Evolutionary conservation across 495 filamentous ascomycete species (phyloP).

Genomic region (Neurospora tetrasperma): DNA sequence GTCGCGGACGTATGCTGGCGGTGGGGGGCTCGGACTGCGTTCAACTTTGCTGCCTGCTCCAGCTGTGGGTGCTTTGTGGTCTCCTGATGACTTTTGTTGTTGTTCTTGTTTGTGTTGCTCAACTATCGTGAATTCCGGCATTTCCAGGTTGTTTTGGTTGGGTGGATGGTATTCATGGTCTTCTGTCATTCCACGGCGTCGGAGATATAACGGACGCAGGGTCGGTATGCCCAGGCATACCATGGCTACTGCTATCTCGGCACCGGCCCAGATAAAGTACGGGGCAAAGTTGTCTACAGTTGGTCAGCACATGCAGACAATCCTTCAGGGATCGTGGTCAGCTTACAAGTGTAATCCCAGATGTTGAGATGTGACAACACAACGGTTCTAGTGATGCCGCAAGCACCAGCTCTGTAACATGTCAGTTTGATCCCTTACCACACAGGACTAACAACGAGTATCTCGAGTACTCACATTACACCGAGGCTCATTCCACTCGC

Average conservation of each 20-base stretch:
- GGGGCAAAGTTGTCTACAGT: conserved; percentile 23
- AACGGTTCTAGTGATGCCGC: conserved; percentile 29
- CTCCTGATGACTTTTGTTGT: neutral
- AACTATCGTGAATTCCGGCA: conserved; percentile 23
- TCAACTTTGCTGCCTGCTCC: neutral
- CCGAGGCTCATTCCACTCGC: conserved; percentile 34
- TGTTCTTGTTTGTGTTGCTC: conserved; percentile 9
- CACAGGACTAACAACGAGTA: neutral
- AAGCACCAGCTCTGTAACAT: conserved; percentile 25
- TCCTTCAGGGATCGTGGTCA: neutral
- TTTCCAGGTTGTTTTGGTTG: conserved; percentile 13
- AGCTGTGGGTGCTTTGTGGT: neutral
- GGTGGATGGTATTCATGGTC: conserved; percentile 10
- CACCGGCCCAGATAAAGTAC: conserved; percentile 32
- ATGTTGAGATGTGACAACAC: conserved; percentile 27
- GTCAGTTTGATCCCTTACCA: conserved; percentile 5
- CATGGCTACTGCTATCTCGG: conserved; percentile 32
- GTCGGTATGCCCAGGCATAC: conserved; percentile 31
- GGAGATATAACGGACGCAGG: conserved; percentile 28
- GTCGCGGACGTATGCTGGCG: conserved; percentile 10
- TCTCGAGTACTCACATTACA: conserved; percentile 24
- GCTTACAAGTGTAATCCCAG: conserved; percentile 28
- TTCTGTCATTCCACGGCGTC: conserved; percentile 13
- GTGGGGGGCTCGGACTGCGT: conserved; percentile 1
- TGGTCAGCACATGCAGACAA: neutral